Evolutionary conservation across 345 rosid genomes (phyloP), one percentile per base, ranked within the genome.

Genomic region (Sonneratia caseolaris): DNA sequence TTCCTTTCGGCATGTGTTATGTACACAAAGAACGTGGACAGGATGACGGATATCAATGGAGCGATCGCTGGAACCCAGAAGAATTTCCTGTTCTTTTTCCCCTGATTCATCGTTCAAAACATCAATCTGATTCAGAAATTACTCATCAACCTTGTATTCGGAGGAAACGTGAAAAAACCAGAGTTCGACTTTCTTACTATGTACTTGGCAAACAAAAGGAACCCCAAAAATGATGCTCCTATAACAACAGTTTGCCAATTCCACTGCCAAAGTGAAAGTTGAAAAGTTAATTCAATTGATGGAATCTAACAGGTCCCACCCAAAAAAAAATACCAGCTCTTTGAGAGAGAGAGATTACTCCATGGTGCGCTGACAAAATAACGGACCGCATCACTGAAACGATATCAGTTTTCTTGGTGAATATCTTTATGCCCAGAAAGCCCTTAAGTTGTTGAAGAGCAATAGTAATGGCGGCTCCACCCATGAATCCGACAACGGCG

Each of bases 11-110:
- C 97, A 45, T 84, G 88, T 6, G 98, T 92, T 80, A 92, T 83
- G 77, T 43, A 95, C 73, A 95, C 99, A 24, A 92, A 89, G 83
- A 95, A 86, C 70, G 99, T 95, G 49, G 98, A 91, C 45, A 95
- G 73, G 72, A 90, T 24, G 68, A 95, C 98, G 1, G 97, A 95
- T 79, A 87, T 69, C 85, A 95, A 66, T 3, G 99, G 99, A n/a
- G 97, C 97, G 65, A 92, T 74, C n/a, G 98, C 97, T 14, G 98
- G 91, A 59, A 92, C 81, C 99, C 98, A 95, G 76, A 95, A 95
- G 36, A 86, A 62, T 70, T 85, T 92, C 79, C 57, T 88, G 86
- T 81, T 86, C 84, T 81, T 90, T 72, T 90, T 95, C 71, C 99
- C 99, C 98, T 94, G 85, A 68, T 76, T 82, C 36, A 74, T 42